Evolutionary conservation across 306 rosid species (phyloP).

Genomic region (Ceratonia siliqua): DNA sequence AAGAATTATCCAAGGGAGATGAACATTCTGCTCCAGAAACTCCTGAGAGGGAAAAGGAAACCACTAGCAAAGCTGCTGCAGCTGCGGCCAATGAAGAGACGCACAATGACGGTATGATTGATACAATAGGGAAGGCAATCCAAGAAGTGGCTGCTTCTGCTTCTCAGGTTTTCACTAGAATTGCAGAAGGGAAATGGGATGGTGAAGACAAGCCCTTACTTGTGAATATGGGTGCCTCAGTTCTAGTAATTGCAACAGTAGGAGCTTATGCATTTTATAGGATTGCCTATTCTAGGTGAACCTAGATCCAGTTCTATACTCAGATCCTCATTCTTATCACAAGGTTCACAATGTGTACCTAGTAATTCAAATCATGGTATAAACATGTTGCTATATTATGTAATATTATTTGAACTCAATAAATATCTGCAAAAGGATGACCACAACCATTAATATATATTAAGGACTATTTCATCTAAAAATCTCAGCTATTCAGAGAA

Average conservation of each 20-base stretch:
- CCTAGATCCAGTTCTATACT: conserved; percentile 14
- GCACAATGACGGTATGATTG: conserved; percentile 5
- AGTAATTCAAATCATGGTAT: not conserved
- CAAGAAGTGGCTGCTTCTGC: conserved; percentile 30
- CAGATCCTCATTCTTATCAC: not conserved
- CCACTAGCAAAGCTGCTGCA: not conserved
- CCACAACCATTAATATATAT: no score
- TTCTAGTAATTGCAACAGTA: conserved; percentile 52
- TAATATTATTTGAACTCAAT: no score
- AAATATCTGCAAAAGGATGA: no score
- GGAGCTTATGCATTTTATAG: conserved; percentile 49
- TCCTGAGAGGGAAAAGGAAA: conserved; percentile 26
- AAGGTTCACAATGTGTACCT: not conserved
- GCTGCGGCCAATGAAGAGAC: not conserved
- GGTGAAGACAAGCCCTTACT: conserved; percentile 44
- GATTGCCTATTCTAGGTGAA: conserved; percentile 34
- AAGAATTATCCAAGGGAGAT: not conserved
- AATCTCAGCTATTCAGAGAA: no score
- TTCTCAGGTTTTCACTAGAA: conserved; percentile 31
- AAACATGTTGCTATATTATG: no score
- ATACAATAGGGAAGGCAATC: conserved; percentile 25
- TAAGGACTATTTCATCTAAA: no score
- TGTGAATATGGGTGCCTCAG: conserved; percentile 53
- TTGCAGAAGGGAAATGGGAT: conserved; percentile 28
- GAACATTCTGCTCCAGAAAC: conserved; percentile 22